phyloP scores from a whole-genome alignment of 495 filamentous ascomycete species.

The Hypoxylon lienhwacheense region DNA sequence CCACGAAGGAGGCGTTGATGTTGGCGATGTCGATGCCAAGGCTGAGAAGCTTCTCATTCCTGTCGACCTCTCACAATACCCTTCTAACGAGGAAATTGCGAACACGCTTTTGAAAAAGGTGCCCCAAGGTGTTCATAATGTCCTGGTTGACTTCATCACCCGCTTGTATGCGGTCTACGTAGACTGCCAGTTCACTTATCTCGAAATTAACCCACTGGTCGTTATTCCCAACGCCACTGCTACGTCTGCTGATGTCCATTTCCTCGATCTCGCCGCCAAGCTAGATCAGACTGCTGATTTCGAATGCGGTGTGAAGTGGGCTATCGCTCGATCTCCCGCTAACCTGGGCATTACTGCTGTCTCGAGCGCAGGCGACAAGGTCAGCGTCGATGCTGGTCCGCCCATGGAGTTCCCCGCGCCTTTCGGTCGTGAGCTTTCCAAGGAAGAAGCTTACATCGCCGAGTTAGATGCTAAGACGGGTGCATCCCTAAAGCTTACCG shows the following conservation, averaged over 20 bases:
- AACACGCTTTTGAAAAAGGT: conserved; percentile 84
- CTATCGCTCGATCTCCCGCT: conserved; percentile 83
- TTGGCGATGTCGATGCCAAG: conserved; percentile 98
- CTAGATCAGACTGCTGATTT: conserved; percentile 99
- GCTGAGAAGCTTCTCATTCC: conserved; percentile 97
- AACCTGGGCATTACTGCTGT: conserved; percentile 75
- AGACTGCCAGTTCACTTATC: conserved; percentile 99
- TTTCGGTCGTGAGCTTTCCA: conserved; percentile 95
- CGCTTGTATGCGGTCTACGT: conserved; percentile 76
- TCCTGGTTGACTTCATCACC: conserved; percentile 97
- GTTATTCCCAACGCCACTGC: conserved; percentile 91
- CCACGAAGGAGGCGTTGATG: conserved; percentile 98
- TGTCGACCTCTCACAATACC: conserved; percentile 91
- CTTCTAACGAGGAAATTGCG: conserved; percentile 93
- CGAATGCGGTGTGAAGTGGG: conserved; percentile 99
- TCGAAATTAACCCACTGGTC: conserved; percentile 99
- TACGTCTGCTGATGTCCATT: conserved; percentile 94
- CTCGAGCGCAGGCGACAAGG: conserved; percentile 64
- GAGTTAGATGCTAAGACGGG: conserved; percentile 99
- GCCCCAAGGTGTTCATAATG: conserved; percentile 92
- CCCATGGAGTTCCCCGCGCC: conserved; percentile 99
- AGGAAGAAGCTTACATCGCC: conserved; percentile 98
- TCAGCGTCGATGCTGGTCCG: conserved; percentile 94
- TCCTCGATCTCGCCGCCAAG: conserved; percentile 98
- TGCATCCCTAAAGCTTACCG: conserved; percentile 96